phyloP scores from a whole-genome alignment of 2,329 filamentous ascomycete species.

The Malbranchea zuffiana region DNA sequence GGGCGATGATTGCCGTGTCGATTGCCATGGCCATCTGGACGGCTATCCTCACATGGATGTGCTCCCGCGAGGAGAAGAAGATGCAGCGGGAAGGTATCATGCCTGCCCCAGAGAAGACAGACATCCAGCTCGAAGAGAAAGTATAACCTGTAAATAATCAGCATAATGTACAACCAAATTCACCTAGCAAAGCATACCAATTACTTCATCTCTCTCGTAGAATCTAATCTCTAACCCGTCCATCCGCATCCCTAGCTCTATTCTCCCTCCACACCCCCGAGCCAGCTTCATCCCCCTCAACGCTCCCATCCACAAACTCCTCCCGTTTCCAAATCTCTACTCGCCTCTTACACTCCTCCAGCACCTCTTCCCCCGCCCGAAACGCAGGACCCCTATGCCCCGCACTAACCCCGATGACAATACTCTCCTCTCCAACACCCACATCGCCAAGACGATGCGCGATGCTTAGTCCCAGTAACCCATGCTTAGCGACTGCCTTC shows the following conservation, averaged over 20 bases:
- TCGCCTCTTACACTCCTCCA: conserved; percentile 73
- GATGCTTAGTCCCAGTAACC: conserved; percentile 63
- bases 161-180: too few relatives aligned
- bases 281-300: conserved; percentile 52
- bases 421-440: conserved; percentile 84
- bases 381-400: conserved; percentile 78
- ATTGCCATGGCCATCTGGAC: conserved; percentile 53
- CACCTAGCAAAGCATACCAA: too few relatives aligned
- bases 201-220: too few relatives aligned
- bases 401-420: conserved; percentile 75
- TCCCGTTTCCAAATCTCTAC: conserved; percentile 97
- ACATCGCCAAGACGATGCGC: conserved; percentile 76
- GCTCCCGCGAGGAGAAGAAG: conserved; percentile 12
- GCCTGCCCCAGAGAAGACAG: conserved; percentile 3
- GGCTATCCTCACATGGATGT: conserved; percentile 11
- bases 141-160: too few relatives aligned
- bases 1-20: conserved; percentile 57
- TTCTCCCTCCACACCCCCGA: conserved; percentile 76
- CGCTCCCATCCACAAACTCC: conserved; percentile 61
- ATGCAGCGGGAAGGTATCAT: conserved; percentile 1
- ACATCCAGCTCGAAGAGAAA: conserved; percentile 1
- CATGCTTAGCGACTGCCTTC: conserved; percentile 45
- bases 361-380: conserved; percentile 75
- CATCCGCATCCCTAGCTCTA: conserved; percentile 54
- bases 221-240: too few relatives aligned